Evolutionary conservation across 345 rosid species (phyloP), one percentile per base, ranked within the genome.

Genomic region (Adansonia digitata): DNA sequence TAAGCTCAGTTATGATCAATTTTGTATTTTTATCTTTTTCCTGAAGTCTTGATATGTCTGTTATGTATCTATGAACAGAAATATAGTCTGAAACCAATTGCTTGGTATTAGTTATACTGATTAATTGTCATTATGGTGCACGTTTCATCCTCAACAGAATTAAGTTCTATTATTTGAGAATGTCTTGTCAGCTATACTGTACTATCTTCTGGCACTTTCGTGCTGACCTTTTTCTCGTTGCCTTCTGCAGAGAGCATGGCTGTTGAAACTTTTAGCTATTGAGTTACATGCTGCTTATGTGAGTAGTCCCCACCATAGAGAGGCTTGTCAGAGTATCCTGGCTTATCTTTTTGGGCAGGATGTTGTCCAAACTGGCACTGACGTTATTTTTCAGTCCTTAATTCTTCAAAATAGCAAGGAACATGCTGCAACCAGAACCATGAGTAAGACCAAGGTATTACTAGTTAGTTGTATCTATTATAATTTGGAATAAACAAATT

Each of bases 181-280:
- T 56, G 15, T 46, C 53, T 69, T 69, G 40, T 48, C 26, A 48
- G 27, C 24, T 78, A 34, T 62, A 10, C 14, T 12, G 40, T 74
- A 49, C 42, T 24, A 35, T 26, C 59, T 72, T 57, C 7, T 48
- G 40, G 52, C 11, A 20, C 10, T 18, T n/a, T 79, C 35, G 52
- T 66, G 7, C 37, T 52, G 7, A 34, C 31, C 34, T 52, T 20
- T 74, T 14, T 24, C 65, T 83, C 56, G 51, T 63, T 68, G 72
- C 62, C 62, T 78, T 82, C 66, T 15, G 15, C 79, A 94, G 98
- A 90, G 97, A 83, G 97, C 98, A 37, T 94, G 98, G 98, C 86
- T 94, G 31, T 79, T 92, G 83, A 92, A 94, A 86, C 97, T 94
- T 77, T 87, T 94, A 77, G 95, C 95, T 77, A 73, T 90, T 79